Evolutionary conservation across 306 rosid species (phyloP).

Genomic region (Medicago ruthenica): DNA sequence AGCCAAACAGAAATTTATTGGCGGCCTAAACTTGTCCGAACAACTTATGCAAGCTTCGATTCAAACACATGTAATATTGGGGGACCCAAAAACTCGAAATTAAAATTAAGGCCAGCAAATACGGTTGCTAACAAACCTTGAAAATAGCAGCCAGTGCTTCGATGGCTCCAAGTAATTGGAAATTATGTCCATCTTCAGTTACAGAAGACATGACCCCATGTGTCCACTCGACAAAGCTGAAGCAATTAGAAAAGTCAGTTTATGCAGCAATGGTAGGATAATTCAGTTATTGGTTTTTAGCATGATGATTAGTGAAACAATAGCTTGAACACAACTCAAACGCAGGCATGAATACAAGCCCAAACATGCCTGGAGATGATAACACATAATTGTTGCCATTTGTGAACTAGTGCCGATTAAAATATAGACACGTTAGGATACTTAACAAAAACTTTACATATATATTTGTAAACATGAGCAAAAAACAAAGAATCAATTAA

Average conservation of each 20-base stretch:
- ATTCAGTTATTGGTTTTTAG: slow-evolving; percentile 21
- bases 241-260: slow-evolving; percentile 46
- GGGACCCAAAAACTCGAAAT: background rate
- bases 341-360: slow-evolving; percentile 25
- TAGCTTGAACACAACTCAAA: slow-evolving; percentile 7
- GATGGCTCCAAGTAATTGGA: slow-evolving; percentile 78
- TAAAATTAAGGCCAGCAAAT: slow-evolving; percentile 1
- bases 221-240: slow-evolving; percentile 92
- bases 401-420: background rate
- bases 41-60: too few relatives aligned
- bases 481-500: slow-evolving; percentile 15
- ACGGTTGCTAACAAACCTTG: slow-evolving; percentile 63
- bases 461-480: slow-evolving; percentile 12
- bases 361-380: slow-evolving; percentile 26
- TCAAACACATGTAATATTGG: slow-evolving; percentile 5
- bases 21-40: too few relatives aligned
- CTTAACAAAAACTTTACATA: slow-evolving; percentile 7
- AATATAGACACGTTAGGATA: background rate
- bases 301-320: slow-evolving; percentile 11
- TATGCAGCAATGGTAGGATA: slow-evolving; percentile 8
- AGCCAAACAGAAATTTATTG: slow-evolving; percentile 2
- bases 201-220: slow-evolving; percentile 74
- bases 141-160: slow-evolving; percentile 87
- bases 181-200: slow-evolving; percentile 66
- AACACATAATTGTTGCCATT: slow-evolving; percentile 1